These are phyloP conservation scores for Saccharomyces hybrid DNA, from an alignment of 1,139 yeast genomes.

Conservation along the genomic window DNA sequence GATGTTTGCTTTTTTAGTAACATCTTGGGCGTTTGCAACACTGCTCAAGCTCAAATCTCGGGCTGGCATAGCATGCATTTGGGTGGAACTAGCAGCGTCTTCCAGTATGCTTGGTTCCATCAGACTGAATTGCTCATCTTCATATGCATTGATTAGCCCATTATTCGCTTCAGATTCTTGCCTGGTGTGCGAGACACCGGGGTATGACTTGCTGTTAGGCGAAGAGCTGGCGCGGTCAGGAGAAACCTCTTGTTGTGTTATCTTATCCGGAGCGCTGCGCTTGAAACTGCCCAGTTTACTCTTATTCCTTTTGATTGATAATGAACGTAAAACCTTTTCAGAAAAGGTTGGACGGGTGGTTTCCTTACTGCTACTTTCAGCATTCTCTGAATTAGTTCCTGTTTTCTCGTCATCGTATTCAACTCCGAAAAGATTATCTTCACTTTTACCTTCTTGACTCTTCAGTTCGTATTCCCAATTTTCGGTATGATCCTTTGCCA, in stretches of 20 bases:
- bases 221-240: slow-evolving; percentile 2
- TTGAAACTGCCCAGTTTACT: slow-evolving; percentile 4
- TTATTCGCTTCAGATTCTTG: slow-evolving; percentile 19
- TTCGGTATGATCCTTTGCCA: slow-evolving; percentile 63
- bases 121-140: slow-evolving; percentile 14
- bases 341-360: slow-evolving; percentile 18
- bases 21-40: slow-evolving; percentile 7
- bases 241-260: neutral
- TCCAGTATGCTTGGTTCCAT: slow-evolving; percentile 14
- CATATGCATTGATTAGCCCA: slow-evolving; percentile 17
- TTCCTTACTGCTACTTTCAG: slow-evolving; percentile 7
- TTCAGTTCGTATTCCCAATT: slow-evolving; percentile 56
- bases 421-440: slow-evolving; percentile 11
- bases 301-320: slow-evolving; percentile 17
- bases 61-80: slow-evolving; percentile 2
- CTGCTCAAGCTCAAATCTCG: slow-evolving; percentile 14
- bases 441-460: slow-evolving; percentile 36
- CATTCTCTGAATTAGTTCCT: slow-evolving; percentile 7
- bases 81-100: neutral
- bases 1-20: slow-evolving; percentile 9
- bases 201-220: slow-evolving; percentile 8
- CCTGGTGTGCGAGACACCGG: slow-evolving; percentile 13
- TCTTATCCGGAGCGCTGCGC: slow-evolving; percentile 1
- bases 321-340: slow-evolving; percentile 22
- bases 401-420: slow-evolving; percentile 13